Conservation (phyloP, 352 stramenopile genomes). For the Globisporangium spiculum region DNA sequence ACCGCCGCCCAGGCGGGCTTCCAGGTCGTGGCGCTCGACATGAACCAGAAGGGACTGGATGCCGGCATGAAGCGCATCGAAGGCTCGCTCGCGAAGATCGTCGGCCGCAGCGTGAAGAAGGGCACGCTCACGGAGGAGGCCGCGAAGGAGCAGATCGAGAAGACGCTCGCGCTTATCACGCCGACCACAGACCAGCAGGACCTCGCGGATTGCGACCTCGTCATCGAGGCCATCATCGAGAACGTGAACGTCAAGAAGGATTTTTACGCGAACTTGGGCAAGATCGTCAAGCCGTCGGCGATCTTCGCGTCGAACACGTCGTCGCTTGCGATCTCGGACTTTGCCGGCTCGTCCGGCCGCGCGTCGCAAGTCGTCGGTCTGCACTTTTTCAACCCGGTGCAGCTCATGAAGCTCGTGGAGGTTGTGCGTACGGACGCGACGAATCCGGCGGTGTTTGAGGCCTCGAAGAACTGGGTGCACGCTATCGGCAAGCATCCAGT, state of each 20-base stretch:
- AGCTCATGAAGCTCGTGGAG: conserved; percentile 96
- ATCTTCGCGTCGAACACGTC: conserved; percentile 98
- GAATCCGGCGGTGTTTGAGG: conserved; percentile 89
- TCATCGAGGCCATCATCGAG: conserved; percentile 98
- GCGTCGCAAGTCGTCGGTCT: conserved; percentile 93
- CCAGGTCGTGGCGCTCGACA: conserved; percentile 82
- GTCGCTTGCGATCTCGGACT: conserved; percentile 92
- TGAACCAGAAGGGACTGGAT: conserved; percentile 68
- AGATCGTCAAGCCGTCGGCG: conserved; percentile 87
- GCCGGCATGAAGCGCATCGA: conserved; percentile 92
- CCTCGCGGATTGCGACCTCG: conserved; percentile 91
- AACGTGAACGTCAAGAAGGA: conserved; percentile 93
- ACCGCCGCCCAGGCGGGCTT: conserved; percentile 84
- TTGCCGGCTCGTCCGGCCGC: conserved; percentile 90
- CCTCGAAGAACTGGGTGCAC: conserved; percentile 88
- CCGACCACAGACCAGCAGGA: conserved; percentile 88
- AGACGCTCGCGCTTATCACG: conserved; percentile 78
- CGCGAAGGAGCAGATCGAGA: conserved; percentile 59
- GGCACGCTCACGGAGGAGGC: conserved; percentile 77
- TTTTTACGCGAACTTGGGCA: conserved; percentile 92
- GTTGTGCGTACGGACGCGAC: conserved; percentile 95
- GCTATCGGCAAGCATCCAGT: conserved; percentile 94
- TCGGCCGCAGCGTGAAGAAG: conserved; percentile 85
- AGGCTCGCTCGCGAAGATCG: conserved; percentile 87
- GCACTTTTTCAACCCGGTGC: conserved; percentile 99